Conservation (phyloP, 1,139 yeast genomes). For the Pichia terricola region DNA sequence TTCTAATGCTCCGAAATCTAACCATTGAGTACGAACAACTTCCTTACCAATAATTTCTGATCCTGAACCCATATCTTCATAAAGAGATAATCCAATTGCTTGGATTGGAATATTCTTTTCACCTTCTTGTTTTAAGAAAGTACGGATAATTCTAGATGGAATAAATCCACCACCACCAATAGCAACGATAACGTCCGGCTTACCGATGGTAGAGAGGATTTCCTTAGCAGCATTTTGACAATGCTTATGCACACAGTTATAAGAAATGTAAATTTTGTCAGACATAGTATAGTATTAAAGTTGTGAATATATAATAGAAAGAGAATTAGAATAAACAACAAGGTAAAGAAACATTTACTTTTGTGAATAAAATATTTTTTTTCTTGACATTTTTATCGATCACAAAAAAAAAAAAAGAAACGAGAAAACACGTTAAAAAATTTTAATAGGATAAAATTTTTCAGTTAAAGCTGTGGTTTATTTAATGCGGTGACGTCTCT, state of each 20-base stretch:
- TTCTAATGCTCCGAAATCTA: constrained; percentile 49
- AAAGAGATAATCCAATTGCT: constrained; percentile 54
- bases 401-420: too few relatives aligned
- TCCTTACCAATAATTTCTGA: constrained; percentile 45
- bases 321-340: too few relatives aligned
- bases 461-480: too few relatives aligned
- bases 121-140: constrained; percentile 46
- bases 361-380: too few relatives aligned
- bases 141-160: constrained; percentile 55
- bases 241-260: constrained; percentile 87
- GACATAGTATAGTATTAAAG: too few relatives aligned
- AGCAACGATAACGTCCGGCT: constrained; percentile 70
- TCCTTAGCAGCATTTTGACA: constrained; percentile 77
- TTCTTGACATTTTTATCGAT: too few relatives aligned
- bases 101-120: constrained; percentile 54
- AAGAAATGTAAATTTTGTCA: constrained; percentile 69
- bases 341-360: too few relatives aligned
- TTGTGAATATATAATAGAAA: too few relatives aligned
- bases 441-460: too few relatives aligned
- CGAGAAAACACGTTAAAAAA: too few relatives aligned
- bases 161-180: constrained; percentile 65
- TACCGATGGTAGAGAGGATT: constrained; percentile 49
- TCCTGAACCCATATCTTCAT: constrained; percentile 43
- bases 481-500: too few relatives aligned
- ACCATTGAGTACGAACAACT: constrained; percentile 59